Base-by-base conservation (phyloP, 768 basidiomycete species). In the Coprinopsis marcescibilis region DNA sequence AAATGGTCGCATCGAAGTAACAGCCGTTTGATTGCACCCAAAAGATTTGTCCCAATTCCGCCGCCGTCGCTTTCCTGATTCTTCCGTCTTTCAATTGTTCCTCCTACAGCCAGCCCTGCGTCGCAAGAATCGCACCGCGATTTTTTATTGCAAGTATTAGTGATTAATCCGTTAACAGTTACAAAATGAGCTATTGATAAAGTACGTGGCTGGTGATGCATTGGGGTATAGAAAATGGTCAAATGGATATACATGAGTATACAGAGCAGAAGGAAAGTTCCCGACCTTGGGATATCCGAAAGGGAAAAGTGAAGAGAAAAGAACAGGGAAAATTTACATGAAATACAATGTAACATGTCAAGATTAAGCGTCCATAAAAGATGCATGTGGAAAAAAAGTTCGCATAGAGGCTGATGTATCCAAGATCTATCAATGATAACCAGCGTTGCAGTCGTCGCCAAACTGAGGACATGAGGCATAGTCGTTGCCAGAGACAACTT, bases 391-490 rank as follows among this genome's bases (percentile, higher is more conserved):
- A 45, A 35, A 46, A 35, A 35, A n/a, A n/a, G n/a, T n/a, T n/a
- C n/a, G 21, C 12, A 21, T 33, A 30, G n/a, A 30, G n/a, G 30
- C n/a, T n/a, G 30, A 32, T 32, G 30, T 32, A n/a, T 32, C n/a
- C 4, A 26, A 37, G 35, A 37, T 20, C n/a, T n/a, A 17, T 66
- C 48, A 68, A 56, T 66, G 68, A 55, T 67, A 70, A 29, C 57
- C 56, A 19, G 56, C 61, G 34, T 60, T 67, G 49, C 68, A 74
- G 25, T 68, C 64, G 38, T 75, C 70, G 24, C 69, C 71, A 52
- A 76, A 75, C 50, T 73, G 66, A 4, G 68, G 61, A 51, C 72
- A 75, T 38, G 61, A 62, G 38, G 68, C 65, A 48, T 62, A 61
- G 48, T 71, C 68, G 36, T 63, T 63, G 12, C 49, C 54, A n/a